Evolutionary conservation across 495 filamentous ascomycete species (phyloP).

Genomic region (Tetracladium setigerum): DNA sequence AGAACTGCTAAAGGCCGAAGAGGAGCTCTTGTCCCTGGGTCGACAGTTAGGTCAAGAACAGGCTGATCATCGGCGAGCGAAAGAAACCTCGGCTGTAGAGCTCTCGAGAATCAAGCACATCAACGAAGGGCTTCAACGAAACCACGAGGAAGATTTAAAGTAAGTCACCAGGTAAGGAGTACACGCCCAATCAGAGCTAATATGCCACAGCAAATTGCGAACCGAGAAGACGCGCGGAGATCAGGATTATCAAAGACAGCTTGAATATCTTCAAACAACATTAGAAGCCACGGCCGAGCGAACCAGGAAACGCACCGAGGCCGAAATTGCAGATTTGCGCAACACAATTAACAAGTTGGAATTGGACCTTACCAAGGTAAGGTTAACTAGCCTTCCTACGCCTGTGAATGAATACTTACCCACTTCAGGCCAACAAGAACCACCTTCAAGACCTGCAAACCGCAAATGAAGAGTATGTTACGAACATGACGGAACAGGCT

Average conservation of each 20-base stretch:
- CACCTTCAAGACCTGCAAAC: constrained; percentile 50
- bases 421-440: constrained; percentile 38
- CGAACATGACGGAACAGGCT: constrained; percentile 41
- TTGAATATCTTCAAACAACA: constrained; percentile 29
- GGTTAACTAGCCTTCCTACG: background rate
- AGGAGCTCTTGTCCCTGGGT: constrained; percentile 56
- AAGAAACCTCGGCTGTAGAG: constrained; percentile 59
- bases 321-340: constrained; percentile 19
- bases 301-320: constrained; percentile 24
- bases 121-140: constrained; percentile 62
- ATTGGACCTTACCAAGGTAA: constrained; percentile 20
- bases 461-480: constrained; percentile 44
- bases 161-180: background rate
- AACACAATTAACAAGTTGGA: constrained; percentile 13
- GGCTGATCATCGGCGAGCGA: constrained; percentile 63
- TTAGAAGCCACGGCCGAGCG: constrained; percentile 34
- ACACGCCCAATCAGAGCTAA: constrained; percentile 7
- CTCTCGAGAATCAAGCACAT: constrained; percentile 56
- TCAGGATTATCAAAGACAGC: constrained; percentile 15
- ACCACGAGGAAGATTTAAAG: constrained; percentile 47
- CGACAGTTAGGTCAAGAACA: constrained; percentile 70
- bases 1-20: constrained; percentile 59
- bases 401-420: constrained; percentile 4
- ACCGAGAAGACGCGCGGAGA: constrained; percentile 28
- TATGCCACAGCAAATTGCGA: constrained; percentile 28